Conservation (phyloP, 2,329 filamentous ascomycete species). For the Corinectria fuckeliana region DNA sequence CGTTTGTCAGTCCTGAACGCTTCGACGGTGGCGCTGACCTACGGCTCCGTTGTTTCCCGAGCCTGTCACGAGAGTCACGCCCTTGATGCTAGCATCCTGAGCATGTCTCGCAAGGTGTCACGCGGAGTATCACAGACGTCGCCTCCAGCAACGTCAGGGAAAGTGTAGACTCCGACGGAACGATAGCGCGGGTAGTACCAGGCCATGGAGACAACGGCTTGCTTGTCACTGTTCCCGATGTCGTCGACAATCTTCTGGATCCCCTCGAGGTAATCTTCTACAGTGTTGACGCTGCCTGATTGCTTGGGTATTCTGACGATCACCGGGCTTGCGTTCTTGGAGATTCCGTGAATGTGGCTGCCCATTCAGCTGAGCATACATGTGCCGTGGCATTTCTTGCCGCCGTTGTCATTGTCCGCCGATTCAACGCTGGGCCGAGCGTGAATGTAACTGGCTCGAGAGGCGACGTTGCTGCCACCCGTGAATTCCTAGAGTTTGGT, state of each 20-base stretch:
- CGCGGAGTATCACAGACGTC: not conserved
- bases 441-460: not conserved
- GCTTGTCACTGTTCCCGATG: not conserved
- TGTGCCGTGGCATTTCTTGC: not conserved
- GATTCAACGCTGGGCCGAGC: not conserved
- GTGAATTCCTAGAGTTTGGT: not conserved
- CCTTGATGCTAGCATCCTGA: not conserved
- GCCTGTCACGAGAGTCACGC: not conserved
- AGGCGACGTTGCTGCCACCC: not conserved
- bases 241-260: not conserved
- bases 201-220: not conserved
- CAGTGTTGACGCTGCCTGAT: not conserved
- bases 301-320: not conserved
- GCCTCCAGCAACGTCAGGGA: not conserved
- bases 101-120: not conserved
- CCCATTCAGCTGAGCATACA: not conserved
- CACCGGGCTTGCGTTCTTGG: not conserved
- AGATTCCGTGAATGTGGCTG: not conserved
- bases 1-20: not conserved
- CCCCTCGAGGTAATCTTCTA: not conserved
- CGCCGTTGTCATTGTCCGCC: not conserved
- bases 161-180: not conserved
- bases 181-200: not conserved
- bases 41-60: not conserved
- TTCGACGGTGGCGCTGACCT: not conserved